These are phyloP conservation scores for Wallacemonas sp. DNA, from an alignment of 208 protist genomes.

Conservation along the genomic window DNA sequence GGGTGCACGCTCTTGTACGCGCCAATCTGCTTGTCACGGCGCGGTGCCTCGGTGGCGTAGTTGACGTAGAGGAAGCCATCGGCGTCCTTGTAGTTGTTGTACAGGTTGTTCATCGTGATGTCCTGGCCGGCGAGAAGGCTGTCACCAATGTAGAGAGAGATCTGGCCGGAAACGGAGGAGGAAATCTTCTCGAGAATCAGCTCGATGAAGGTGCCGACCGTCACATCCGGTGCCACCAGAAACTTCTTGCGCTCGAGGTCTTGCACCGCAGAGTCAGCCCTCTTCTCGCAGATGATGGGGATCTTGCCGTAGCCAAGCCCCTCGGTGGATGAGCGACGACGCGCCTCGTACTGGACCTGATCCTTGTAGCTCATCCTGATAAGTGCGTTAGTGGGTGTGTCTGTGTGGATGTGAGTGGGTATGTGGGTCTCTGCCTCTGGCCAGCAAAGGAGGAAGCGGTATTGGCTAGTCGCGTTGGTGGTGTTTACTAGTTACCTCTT, in stretches of 20 bases:
- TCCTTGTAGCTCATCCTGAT: conserved; percentile 9
- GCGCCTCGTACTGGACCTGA: not conserved
- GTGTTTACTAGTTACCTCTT: no score
- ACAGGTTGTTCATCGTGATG: conserved; percentile 56
- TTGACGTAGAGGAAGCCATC: conserved; percentile 89
- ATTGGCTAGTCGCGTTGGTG: no score
- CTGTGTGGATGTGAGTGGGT: no score
- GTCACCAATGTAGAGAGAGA: conserved; percentile 94
- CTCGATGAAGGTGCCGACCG: conserved; percentile 93
- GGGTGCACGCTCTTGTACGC: conserved; percentile 38
- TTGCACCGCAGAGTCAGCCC: conserved; percentile 77
- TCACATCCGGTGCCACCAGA: conserved; percentile 84
- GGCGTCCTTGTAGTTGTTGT: conserved; percentile 87
- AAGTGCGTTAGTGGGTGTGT: not conserved
- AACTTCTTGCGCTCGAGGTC: conserved; percentile 94
- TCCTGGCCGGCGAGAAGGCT: conserved; percentile 78
- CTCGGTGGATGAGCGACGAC: conserved; percentile 3
- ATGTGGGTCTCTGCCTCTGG: no score
- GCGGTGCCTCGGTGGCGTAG: conserved; percentile 68
- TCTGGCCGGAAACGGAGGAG: conserved; percentile 86
- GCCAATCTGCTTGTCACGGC: conserved; percentile 16
- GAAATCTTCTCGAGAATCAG: conserved; percentile 94
- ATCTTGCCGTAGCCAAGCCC: conserved; percentile 17
- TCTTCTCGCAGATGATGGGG: conserved; percentile 93
- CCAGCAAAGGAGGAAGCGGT: no score